Evolutionary conservation across 345 rosid genomes (phyloP), one percentile per base, ranked within the genome.

Genomic region (Eucalyptus sideroxylon): DNA sequence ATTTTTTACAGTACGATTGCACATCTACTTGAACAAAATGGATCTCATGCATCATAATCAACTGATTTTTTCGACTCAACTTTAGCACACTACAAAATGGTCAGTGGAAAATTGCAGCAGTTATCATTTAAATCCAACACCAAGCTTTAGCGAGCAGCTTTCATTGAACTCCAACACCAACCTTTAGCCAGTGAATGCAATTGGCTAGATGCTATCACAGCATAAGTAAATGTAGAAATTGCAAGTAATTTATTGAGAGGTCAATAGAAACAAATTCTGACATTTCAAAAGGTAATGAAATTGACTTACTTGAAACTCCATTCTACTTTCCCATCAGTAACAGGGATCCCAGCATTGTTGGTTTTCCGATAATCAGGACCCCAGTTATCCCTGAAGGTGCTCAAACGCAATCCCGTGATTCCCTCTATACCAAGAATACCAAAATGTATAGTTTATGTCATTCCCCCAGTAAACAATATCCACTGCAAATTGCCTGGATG

Each of bases 261-360:
- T 77, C 83, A 40, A 51, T 53, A 51, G 30, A 26, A 86, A 45
- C 17, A 77, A 53, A 86, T 50, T 37, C 89, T 50, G 86, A 77
- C 83, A 77, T 37, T 77, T 77, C 83, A 40, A 4, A 40, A 40
- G 47, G 44, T 90, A 88, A 72, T 81, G 19, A 87, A 45, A 89
- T 49, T 44, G 47, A 65, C 95, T 92, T 95, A 98, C 99, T 98
- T 95, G 94, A 98, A 98, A 91, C 92, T 95, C 99, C 99, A 98
- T 86, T 93, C 90, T 67, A 94, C 94, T 80, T 91, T 87, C 93
- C 99, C 99, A 3, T 94, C 87, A 86, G 95, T 90, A 92, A 94
- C 99, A 92, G 99, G 99, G 91, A 97, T 97, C 89, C 99, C 99
- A 87, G 97, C 99, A 93, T 92, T 80, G 90, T 98, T 98, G 77